Base-by-base conservation (phyloP, 2,329 filamentous ascomycete genomes). In the Periconia sp. region DNA sequence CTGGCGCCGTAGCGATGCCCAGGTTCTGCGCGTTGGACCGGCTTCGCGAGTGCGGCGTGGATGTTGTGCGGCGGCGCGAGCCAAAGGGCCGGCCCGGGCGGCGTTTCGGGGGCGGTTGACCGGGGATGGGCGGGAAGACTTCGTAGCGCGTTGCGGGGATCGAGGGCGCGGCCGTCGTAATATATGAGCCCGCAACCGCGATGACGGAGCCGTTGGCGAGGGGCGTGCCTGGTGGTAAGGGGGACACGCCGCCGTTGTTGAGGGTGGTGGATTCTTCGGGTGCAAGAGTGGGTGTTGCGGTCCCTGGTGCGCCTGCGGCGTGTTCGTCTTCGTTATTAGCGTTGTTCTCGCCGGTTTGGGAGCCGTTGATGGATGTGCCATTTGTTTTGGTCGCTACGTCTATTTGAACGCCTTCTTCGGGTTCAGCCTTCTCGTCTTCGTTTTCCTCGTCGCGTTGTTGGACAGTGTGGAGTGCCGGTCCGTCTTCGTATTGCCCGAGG, bases 401-500 rank as follows among this genome's bases (percentile, higher is more conserved):
- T 57, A 76, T 69, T 52, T 79, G 74, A 0, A 78, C 73, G 31
- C 73, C 74, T 63, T 80, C 77, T 64, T 78, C 74, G 27, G 76
- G 72, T 35, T 68, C 66, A 11, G 70, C 67, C 20, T 68, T 68
- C 1, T 73, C 74, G 18, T 76, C 69, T 37, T 79, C 77, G 8
- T 73, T 69, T 40, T 88, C 85, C 19, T 91, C 92, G 56, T 95
- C 92, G 35, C 93, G 85, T 6, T 89, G 91, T 13, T 93, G 93
- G 50, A 97, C 90, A 1, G 93, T 89, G 59, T 91, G 92, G 52
- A 97, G 78, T 7, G 88, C 83, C 6, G 90, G 90, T 6, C 87
- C 90, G 47, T 92, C 84, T 68, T 96, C 91, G 64, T 94, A 93
- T 64, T 91, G 90, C 3, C 88, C 88, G 35, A 89, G 85, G 44